These are phyloP conservation scores for Colletotrichum neosansevieriae DNA, from an alignment of 2,329 filamentous ascomycete genomes.

Conservation along the genomic window DNA sequence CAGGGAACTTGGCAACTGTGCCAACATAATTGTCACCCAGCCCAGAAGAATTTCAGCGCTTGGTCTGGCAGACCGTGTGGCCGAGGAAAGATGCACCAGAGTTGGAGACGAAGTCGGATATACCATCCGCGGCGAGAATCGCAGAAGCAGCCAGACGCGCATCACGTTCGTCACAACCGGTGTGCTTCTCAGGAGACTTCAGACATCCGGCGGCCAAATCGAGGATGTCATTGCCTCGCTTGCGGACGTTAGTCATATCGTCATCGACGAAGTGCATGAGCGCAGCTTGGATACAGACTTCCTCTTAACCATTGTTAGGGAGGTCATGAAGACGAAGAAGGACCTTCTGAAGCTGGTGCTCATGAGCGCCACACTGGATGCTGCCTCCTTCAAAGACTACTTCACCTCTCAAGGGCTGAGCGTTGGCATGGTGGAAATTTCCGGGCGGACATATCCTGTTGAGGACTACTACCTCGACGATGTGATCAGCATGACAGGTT, in stretches of 20 bases:
- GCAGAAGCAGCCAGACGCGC: slow-evolving; percentile 78
- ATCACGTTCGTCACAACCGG: slow-evolving; percentile 97
- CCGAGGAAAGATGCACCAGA: slow-evolving; percentile 85
- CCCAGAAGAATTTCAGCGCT: slow-evolving; percentile 94
- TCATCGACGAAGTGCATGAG: slow-evolving; percentile 97
- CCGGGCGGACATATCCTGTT: slow-evolving; percentile 90
- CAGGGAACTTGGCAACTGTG: slow-evolving; percentile 77
- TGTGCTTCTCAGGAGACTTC: slow-evolving; percentile 89
- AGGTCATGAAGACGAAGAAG: slow-evolving; percentile 79
- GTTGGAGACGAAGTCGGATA: slow-evolving; percentile 94
- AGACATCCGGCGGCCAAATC: slow-evolving; percentile 84
- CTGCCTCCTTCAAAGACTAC: slow-evolving; percentile 85
- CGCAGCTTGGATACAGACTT: slow-evolving; percentile 96
- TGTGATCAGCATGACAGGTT: slow-evolving; percentile 83
- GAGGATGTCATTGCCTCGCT: slow-evolving; percentile 86
- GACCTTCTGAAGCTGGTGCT: slow-evolving; percentile 90
- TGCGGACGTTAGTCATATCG: slow-evolving; percentile 91
- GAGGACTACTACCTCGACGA: slow-evolving; percentile 92
- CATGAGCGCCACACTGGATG: slow-evolving; percentile 97
- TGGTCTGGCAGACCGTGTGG: slow-evolving; percentile 92
- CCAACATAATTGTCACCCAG: slow-evolving; percentile 96
- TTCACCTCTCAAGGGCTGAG: slow-evolving; percentile 76
- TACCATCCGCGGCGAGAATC: slow-evolving; percentile 90
- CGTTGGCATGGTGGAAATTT: slow-evolving; percentile 87
- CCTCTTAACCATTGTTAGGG: slow-evolving; percentile 85